Conservation (phyloP, 148 eudicot genomes). For the Pharnaceum exiguum region DNA sequence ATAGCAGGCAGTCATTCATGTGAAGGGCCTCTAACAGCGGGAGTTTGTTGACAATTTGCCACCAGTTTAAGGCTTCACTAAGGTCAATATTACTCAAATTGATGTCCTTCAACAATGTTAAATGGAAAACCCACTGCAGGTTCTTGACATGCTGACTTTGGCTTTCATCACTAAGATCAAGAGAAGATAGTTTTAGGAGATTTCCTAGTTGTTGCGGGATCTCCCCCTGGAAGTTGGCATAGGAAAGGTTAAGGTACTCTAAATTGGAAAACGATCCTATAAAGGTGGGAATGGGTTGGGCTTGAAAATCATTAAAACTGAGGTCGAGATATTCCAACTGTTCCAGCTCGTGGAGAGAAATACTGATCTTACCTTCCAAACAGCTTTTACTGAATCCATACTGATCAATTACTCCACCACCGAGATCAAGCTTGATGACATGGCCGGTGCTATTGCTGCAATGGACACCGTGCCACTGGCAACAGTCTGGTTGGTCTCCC, state of each 20-base stretch:
- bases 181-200: constrained; percentile 6
- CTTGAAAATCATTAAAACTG: constrained; percentile 2
- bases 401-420: neutral
- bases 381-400: no score
- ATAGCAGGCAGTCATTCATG: neutral
- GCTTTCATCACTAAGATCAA: constrained; percentile 11
- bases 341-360: constrained; percentile 3
- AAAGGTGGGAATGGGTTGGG: neutral
- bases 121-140: constrained; percentile 8
- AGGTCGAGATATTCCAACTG: constrained; percentile 2
- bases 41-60: neutral
- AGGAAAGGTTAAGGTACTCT: constrained; percentile 3
- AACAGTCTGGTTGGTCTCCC: constrained; percentile 5
- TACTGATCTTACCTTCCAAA: neutral
- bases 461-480: constrained; percentile 9
- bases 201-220: constrained; percentile 3
- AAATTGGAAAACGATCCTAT: constrained; percentile 3
- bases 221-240: constrained; percentile 14
- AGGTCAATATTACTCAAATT: constrained; percentile 8
- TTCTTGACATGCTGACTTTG: neutral
- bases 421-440: constrained; percentile 6
- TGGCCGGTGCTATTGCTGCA: constrained; percentile 14
- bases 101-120: neutral
- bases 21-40: constrained; percentile 10
- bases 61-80: constrained; percentile 6